Evolutionary conservation across 2,329 filamentous ascomycete species (phyloP), one percentile per base, ranked within the genome.

Genomic region (Fusarium mangiferae): DNA sequence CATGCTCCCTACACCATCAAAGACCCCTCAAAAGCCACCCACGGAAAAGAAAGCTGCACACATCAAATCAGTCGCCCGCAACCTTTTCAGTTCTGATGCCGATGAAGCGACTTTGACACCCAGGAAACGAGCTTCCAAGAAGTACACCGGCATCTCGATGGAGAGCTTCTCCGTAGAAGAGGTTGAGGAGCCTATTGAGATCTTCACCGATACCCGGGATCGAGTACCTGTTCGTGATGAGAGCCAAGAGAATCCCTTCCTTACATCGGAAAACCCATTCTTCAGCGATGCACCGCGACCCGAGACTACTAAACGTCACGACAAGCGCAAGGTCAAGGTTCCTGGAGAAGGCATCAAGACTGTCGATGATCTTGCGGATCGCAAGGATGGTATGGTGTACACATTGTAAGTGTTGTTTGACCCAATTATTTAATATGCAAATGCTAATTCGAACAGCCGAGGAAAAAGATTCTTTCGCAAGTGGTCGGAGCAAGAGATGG

Each of bases 151-250:
- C 57, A 82, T 87, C 48, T 84, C 86, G 17, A 78, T 91, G 72
- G 87, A 89, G 70, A 91, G 89, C 81, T 91, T 92, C 78, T 84
- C 82, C 30, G 87, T 82, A 13, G 88, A 90, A 57, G 87, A 88
- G n/a, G 83, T 86, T 13, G 87, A 90, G 46, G 84, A 87, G 46
- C 81, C 86, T n/a, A 93, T 95, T 75, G 82, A 89, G 73, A 94
- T 96, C 78, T 96, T 91, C 79, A 95, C 92, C 45, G 93, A 96
- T 81, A 90, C 93, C 2, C 92, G 94, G 73, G 95, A 97, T 75
- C 91, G 92, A 62, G 82, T 95, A 46, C 94, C 94, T 26, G 88
- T 90, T 72, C 84, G 90, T 46, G 93, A 94, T 76, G 80, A 83
- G n/a, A 90, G 87, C 74, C 83, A 85, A 12, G 90, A 91, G 33